Percentiles rank a stretch among this genome's conserved stretches.
phyloP scores from a whole-genome alignment of 192 early-diverging fungal species.

The Paraglomus brasilianum region DNA sequence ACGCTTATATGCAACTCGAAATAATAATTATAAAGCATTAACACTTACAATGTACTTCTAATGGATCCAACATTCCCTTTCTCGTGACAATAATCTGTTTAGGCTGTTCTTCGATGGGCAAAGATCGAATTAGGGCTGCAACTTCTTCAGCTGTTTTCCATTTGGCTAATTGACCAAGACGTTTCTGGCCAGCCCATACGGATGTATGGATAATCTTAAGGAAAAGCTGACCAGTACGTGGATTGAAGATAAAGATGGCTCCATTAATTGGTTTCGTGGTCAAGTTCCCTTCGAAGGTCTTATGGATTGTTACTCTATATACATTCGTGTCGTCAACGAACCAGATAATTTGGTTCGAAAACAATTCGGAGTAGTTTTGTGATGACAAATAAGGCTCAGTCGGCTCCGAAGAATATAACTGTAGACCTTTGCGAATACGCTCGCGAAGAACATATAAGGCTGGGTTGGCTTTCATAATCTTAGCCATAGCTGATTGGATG shows the following conservation, averaged over 20 bases:
- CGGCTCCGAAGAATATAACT: slow-evolving; percentile 97
- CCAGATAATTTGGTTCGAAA: slow-evolving; percentile 98
- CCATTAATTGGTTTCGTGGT: slow-evolving; percentile 99
- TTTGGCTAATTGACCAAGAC: slow-evolving; percentile 97
- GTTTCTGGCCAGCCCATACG: slow-evolving; percentile 99
- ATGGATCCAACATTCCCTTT: slow-evolving; percentile 99
- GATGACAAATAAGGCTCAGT: slow-evolving; percentile 97
- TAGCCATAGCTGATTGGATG: slow-evolving; percentile 95
- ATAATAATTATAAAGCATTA: slow-evolving; percentile 8
- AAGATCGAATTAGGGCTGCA: slow-evolving; percentile 95
- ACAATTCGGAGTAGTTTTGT: slow-evolving; percentile 94
- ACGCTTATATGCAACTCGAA: neutral
- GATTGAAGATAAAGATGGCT: slow-evolving; percentile 98
- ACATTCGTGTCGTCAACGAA: slow-evolving; percentile 99
- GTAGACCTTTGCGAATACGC: slow-evolving; percentile 97
- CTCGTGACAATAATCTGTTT: slow-evolving; percentile 99
- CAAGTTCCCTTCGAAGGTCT: slow-evolving; percentile 99
- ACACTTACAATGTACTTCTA: slow-evolving; percentile 82
- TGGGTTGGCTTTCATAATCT: slow-evolving; percentile 99
- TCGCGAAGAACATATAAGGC: slow-evolving; percentile 96
- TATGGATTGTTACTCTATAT: slow-evolving; percentile 99
- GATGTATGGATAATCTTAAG: slow-evolving; percentile 99
- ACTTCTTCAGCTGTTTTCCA: slow-evolving; percentile 99
- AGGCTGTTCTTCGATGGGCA: slow-evolving; percentile 99
- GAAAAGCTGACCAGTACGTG: slow-evolving; percentile 97